phyloP scores from a whole-genome alignment of 306 rosid genomes.

The Prunus salicina region DNA sequence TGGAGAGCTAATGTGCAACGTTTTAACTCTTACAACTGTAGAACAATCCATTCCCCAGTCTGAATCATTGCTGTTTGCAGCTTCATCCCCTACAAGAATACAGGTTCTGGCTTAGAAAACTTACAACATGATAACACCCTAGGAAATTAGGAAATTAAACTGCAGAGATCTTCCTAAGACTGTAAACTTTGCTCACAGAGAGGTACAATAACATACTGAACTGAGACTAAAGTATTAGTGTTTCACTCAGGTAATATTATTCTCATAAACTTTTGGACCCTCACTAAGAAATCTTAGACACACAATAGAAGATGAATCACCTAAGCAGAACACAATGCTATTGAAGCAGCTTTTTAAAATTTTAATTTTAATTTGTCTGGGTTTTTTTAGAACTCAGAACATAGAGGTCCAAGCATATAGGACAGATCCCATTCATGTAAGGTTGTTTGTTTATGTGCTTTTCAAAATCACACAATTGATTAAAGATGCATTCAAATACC shows the following conservation, averaged over 20 bases:
- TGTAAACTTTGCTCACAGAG: not conserved
- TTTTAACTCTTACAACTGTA: conserved; percentile 68
- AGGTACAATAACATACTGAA: not conserved
- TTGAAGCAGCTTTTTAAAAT: not conserved
- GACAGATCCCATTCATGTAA: not conserved
- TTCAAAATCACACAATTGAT: conserved; percentile 1
- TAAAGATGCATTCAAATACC: conserved; percentile 40
- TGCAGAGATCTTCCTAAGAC: not conserved
- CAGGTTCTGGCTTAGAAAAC: not conserved
- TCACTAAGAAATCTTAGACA: not conserved
- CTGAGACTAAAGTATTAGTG: not conserved
- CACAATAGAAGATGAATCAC: not conserved
- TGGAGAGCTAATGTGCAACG: conserved; percentile 91
- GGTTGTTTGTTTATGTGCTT: not conserved
- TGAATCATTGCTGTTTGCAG: conserved; percentile 66
- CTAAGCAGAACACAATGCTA: not conserved
- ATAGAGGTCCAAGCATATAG: not conserved
- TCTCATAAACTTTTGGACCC: not conserved
- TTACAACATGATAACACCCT: not conserved
- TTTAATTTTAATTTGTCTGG: not conserved
- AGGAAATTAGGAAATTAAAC: conserved; percentile 4
- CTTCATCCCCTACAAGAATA: conserved; percentile 73
- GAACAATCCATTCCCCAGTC: conserved; percentile 79
- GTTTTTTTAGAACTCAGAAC: not conserved
- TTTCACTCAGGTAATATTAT: not conserved